These are phyloP conservation scores for Ceratobasidium theobromae DNA, from an alignment of 1,284 basidiomycete genomes.

Conservation along the genomic window DNA sequence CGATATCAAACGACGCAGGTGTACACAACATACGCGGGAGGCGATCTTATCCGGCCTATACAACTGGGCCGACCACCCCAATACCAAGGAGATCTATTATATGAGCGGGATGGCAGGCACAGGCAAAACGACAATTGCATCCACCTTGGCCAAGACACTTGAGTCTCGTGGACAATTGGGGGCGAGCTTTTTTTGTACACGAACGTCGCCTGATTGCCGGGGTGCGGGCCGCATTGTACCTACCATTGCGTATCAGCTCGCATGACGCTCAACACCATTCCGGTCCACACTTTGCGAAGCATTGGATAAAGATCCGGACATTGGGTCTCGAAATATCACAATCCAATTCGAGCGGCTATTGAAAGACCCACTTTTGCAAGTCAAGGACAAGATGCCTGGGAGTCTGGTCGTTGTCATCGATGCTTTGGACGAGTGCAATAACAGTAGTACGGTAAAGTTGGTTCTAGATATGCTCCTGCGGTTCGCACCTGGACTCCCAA, in stretches of 20 bases:
- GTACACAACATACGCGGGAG: background rate
- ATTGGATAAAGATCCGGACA: background rate
- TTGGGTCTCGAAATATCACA: background rate
- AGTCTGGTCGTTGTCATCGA: constrained; percentile 34
- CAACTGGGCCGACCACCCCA: background rate
- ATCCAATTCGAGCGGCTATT: constrained; percentile 37
- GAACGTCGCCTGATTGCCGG: background rate
- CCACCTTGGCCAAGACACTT: background rate
- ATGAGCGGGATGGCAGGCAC: no score
- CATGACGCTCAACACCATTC: background rate
- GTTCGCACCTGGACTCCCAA: background rate
- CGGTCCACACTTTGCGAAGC: background rate
- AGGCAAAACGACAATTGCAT: constrained; percentile 10
- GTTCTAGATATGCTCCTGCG: background rate
- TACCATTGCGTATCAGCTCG: constrained; percentile 5
- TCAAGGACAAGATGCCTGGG: background rate
- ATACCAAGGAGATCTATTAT: background rate
- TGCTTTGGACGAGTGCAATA: background rate
- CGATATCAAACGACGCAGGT: background rate
- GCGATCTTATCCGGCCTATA: background rate
- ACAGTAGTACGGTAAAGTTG: background rate
- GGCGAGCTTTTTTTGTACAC: constrained; percentile 1
- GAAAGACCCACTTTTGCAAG: background rate
- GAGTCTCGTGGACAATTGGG: background rate
- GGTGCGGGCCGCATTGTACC: background rate